A percentile compares a stretch with the other conserved stretches of the same genome.
These are phyloP conservation scores for Sindora glabra DNA, from an alignment of 306 rosid species.

Conservation along the genomic window DNA sequence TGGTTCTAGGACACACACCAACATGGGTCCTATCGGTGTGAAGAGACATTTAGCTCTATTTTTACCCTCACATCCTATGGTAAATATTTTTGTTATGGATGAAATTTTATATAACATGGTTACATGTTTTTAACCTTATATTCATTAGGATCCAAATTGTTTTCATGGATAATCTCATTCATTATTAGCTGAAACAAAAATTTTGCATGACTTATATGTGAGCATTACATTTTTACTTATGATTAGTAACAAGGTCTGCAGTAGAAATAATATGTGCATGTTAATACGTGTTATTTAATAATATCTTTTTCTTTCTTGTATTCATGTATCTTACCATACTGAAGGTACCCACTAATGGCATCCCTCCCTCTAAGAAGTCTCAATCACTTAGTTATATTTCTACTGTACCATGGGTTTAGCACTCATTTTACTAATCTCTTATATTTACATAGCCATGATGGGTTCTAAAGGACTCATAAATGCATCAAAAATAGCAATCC, in stretches of 20 bases:
- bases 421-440: slow-evolving; percentile 93
- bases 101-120: no score
- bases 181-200: no score
- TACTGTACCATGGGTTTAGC: slow-evolving; percentile 99
- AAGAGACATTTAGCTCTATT: slow-evolving; percentile 97
- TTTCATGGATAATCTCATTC: no score
- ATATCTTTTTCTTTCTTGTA: neutral
- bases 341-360: slow-evolving; percentile 86
- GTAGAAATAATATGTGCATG: neutral
- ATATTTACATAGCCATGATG: slow-evolving; percentile 98
- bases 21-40: slow-evolving; percentile 99
- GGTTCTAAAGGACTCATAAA: slow-evolving; percentile 94
- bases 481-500: slow-evolving; percentile 92
- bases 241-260: neutral
- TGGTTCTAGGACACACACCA: no score
- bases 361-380: slow-evolving; percentile 69
- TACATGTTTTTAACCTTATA: no score
- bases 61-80: slow-evolving; percentile 99
- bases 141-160: slow-evolving; percentile 13
- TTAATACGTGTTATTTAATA: slow-evolving; percentile 5
- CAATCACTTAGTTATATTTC: slow-evolving; percentile 92
- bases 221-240: neutral
- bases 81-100: slow-evolving; percentile 15
- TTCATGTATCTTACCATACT: slow-evolving; percentile 1
- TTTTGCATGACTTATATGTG: no score